These are phyloP conservation scores for Dactylorhiza incarnata DNA, from an alignment of 106 monocot species.

Conservation along the genomic window DNA sequence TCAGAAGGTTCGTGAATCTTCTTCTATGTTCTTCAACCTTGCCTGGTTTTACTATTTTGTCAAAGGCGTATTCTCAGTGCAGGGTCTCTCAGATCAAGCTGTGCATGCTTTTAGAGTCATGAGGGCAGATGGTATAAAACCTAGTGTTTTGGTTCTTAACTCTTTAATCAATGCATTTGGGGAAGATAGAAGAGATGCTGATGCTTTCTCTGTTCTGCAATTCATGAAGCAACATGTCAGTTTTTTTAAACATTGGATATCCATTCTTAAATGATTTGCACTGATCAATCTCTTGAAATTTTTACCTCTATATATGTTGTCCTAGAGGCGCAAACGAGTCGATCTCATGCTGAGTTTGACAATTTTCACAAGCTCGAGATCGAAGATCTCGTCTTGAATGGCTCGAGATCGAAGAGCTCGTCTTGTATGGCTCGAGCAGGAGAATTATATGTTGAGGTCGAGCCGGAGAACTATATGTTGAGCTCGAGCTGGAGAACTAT, in stretches of 20 bases:
- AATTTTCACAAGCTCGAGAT: no score
- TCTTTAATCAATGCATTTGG: slow-evolving; percentile 98
- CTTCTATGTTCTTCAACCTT: background rate
- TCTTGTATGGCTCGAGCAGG: no score
- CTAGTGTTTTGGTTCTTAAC: slow-evolving; percentile 72
- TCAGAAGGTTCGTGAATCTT: slow-evolving; percentile 53
- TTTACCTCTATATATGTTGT: background rate
- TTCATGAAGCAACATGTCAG: slow-evolving; percentile 97
- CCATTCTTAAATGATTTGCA: background rate
- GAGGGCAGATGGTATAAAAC: slow-evolving; percentile 91
- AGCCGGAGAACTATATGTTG: no score
- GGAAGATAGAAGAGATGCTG: slow-evolving; percentile 80
- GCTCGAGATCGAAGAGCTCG: no score
- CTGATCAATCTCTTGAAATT: background rate
- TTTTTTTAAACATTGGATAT: background rate
- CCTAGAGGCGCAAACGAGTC: background rate
- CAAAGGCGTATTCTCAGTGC: slow-evolving; percentile 5
- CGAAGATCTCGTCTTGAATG: no score
- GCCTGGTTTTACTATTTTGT: background rate
- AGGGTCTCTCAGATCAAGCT: slow-evolving; percentile 91
- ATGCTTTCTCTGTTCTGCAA: slow-evolving; percentile 83
- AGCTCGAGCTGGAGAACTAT: no score
- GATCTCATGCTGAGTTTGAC: background rate
- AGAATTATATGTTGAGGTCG: no score
- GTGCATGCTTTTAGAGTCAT: slow-evolving; percentile 83